Base-by-base conservation (phyloP, 768 basidiomycete genomes). In the Pleurotus salmoneostramineus region DNA sequence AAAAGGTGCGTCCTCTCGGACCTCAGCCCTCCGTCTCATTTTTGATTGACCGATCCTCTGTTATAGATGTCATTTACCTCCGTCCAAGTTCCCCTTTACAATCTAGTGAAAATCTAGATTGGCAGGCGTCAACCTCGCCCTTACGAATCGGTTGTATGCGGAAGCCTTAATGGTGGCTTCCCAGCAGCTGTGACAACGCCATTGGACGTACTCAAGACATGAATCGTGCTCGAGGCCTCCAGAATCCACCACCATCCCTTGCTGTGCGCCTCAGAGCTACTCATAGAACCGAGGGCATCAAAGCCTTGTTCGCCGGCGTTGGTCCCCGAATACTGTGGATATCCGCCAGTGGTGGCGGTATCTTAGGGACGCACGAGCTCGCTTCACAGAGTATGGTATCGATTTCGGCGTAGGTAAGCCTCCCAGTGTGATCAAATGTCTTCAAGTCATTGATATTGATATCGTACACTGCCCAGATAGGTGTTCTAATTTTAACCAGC, bases 281-380 rank as follows among this genome's bases (percentile, higher is more conserved):
- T 59, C 88, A 89, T 63, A 61, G 68, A 5, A 68, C 71, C 0
- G 96, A 96, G 69, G 96, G 97, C 3, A 52, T 74, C 1, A 74
- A 68, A 34, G 92, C 92, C 2, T 76, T 99, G 4, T 98, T 96
- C 67, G 73, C 89, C 4, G 97, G 97, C 7, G 82, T 90, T 43
- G 80, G 95, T 6, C 96, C 96, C 27, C 83, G 97, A 68, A 98
- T 95, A 40, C 68, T 97, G 51, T 98, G 96, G 90, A 98, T 99
- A 66, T 94, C 93, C 1, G 87, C 92, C 2, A 97, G 97, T 2
- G 97, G 97, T 2, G 95, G 95, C 0, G 93, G 98, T 0, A 98
- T 99, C 70, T 78, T 99, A 27, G 97, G 97, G n/a, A 88, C 93
- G 49, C 98, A 98, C 65, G 96, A 99, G 70, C 88, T 85, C 82